phyloP scores from a whole-genome alignment of 2,329 filamentous ascomycete species.

The Bretziella fagacearum region DNA sequence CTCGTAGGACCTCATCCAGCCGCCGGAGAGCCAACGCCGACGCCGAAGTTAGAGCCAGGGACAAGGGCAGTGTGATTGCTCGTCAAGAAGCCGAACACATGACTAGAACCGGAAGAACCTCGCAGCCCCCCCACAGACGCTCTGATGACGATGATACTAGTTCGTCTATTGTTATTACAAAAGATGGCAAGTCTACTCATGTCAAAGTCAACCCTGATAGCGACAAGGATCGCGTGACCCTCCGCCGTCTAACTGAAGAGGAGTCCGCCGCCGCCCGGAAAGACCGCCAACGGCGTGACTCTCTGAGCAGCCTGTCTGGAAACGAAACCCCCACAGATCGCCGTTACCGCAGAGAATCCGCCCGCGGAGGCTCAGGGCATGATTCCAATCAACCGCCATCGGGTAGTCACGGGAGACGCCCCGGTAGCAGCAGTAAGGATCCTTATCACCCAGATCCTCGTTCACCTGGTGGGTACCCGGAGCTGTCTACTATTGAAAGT shows the following conservation, averaged over 20 bases:
- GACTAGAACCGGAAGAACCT: constrained; percentile 9
- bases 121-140: constrained; percentile 11
- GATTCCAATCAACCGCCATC: constrained; percentile 11
- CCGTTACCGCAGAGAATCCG: constrained; percentile 35
- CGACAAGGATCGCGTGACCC: constrained; percentile 42
- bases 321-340: constrained; percentile 33
- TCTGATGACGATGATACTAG: constrained; percentile 12
- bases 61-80: constrained; percentile 31
- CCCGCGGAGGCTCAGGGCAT: constrained; percentile 6
- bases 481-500: constrained; percentile 31
- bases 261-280: constrained; percentile 27
- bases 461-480: constrained; percentile 24
- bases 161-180: constrained; percentile 26
- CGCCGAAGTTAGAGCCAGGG: constrained; percentile 31
- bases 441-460: constrained; percentile 41
- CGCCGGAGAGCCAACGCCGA: constrained; percentile 29
- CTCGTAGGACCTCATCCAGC: constrained; percentile 29
- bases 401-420: constrained; percentile 16
- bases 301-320: constrained; percentile 41
- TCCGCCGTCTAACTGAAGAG: constrained; percentile 43
- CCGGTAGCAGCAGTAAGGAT: constrained; percentile 35
- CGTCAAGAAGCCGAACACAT: constrained; percentile 25
- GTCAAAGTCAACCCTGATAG: constrained; percentile 34
- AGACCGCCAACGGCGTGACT: constrained; percentile 28
- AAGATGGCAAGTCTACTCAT: constrained; percentile 32